Evolutionary conservation across 345 rosid species (phyloP).

Genomic region (Dovyalis caffra): DNA sequence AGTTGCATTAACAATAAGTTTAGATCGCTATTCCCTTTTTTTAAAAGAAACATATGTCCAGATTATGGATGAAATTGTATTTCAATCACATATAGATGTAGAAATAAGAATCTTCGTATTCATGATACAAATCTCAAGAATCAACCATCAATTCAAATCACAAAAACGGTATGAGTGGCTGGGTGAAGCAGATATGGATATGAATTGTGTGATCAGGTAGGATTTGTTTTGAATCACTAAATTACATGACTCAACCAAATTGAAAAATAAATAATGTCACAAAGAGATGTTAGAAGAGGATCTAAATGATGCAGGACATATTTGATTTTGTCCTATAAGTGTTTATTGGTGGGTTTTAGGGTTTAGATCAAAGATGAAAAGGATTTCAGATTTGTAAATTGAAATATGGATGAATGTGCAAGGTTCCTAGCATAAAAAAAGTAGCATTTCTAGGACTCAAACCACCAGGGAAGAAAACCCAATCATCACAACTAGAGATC

Average conservation of each 20-base stretch:
- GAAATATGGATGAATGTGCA: background rate
- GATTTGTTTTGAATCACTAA: background rate
- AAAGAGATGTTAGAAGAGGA: background rate
- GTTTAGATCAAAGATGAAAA: background rate
- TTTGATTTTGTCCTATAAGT: background rate
- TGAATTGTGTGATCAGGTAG: background rate
- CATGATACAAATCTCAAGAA: background rate
- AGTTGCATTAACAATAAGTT: background rate
- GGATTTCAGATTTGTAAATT: background rate
- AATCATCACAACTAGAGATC: too few species aligned
- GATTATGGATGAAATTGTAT: background rate
- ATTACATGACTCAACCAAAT: background rate
- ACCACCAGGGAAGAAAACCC: too few species aligned
- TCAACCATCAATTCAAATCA: background rate
- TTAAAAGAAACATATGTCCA: background rate
- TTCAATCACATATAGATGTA: background rate
- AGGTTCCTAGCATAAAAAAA: background rate
- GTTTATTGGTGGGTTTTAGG: background rate
- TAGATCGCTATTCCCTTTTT: background rate
- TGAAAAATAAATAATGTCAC: background rate
- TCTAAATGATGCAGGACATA: background rate
- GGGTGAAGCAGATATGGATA: background rate
- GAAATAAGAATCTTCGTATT: background rate
- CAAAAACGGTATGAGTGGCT: background rate
- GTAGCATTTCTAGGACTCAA: too few species aligned